Percentiles rank a stretch among this genome's conserved stretches.
Evolutionary conservation across 139 green algal species (phyloP).

Genomic region (Chlamydomonas sp.): DNA sequence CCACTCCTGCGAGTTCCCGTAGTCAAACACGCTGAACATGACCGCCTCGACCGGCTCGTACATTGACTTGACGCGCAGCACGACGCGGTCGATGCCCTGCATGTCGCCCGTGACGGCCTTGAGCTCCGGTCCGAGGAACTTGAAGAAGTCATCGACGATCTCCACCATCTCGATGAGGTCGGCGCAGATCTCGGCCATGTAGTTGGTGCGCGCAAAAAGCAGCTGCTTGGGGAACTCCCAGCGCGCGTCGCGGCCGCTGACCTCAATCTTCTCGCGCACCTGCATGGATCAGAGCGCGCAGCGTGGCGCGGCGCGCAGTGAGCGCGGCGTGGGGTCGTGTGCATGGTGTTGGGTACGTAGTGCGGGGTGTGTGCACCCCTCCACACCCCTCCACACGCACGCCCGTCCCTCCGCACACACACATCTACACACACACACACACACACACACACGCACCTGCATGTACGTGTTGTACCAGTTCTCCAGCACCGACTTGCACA

Average conservation of each 20-base stretch:
- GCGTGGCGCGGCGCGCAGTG: background rate
- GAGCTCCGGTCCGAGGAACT: constrained; percentile 87
- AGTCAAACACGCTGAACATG: constrained; percentile 70
- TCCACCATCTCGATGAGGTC: constrained; percentile 76
- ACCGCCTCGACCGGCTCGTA: constrained; percentile 58
- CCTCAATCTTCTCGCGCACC: constrained; percentile 80
- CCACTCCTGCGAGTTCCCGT: constrained; percentile 55
- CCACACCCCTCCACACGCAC: background rate
- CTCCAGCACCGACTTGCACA: constrained; percentile 56
- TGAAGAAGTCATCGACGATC: constrained; percentile 79
- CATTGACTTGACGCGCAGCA: constrained; percentile 73
- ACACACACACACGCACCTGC: constrained; percentile 31
- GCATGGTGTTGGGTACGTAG: background rate
- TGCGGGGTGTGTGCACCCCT: background rate
- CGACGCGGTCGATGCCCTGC: constrained; percentile 67
- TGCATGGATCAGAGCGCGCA: constrained; percentile 16
- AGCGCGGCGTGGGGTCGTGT: background rate
- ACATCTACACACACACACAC: constrained; percentile 4
- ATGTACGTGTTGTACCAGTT: constrained; percentile 75
- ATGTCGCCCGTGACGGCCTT: constrained; percentile 80
- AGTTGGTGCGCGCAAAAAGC: constrained; percentile 81
- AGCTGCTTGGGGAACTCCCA: constrained; percentile 87
- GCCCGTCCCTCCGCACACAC: background rate
- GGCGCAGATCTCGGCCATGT: constrained; percentile 75
- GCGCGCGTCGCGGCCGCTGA: constrained; percentile 63